Evolutionary conservation across 495 filamentous ascomycete genomes (phyloP).

Genomic region (Podospora tetraspora): DNA sequence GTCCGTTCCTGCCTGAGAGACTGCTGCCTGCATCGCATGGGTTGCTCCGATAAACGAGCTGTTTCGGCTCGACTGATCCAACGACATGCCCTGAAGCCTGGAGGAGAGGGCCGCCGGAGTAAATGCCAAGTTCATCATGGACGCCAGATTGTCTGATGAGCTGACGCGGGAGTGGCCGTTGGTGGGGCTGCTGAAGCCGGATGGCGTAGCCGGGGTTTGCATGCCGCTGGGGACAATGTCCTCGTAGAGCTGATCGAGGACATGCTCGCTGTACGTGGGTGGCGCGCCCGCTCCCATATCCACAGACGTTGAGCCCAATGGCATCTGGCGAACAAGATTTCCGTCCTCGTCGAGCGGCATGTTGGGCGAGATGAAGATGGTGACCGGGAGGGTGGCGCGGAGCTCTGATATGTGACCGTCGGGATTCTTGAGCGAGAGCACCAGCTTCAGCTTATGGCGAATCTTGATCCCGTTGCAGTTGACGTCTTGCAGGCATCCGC

Average conservation of each 20-base stretch:
- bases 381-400: slow-evolving; percentile 77
- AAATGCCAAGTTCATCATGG: slow-evolving; percentile 41
- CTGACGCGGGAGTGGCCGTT: slow-evolving; percentile 67
- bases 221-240: slow-evolving; percentile 72
- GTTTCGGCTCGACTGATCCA: slow-evolving; percentile 34
- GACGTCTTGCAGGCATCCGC: slow-evolving; percentile 77
- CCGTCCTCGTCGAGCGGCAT: slow-evolving; percentile 78
- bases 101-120: slow-evolving; percentile 58
- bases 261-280: slow-evolving; percentile 81
- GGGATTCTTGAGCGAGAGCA: slow-evolving; percentile 83
- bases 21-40: not conserved
- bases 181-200: slow-evolving; percentile 71
- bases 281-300: slow-evolving; percentile 58
- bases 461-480: slow-evolving; percentile 80
- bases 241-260: slow-evolving; percentile 82
- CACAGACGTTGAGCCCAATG: slow-evolving; percentile 29
- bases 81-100: slow-evolving; percentile 55
- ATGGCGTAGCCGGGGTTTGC: slow-evolving; percentile 66
- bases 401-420: slow-evolving; percentile 92
- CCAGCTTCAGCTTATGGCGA: slow-evolving; percentile 78
- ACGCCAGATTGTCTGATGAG: slow-evolving; percentile 71
- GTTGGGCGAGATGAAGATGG: slow-evolving; percentile 90
- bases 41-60: slow-evolving; percentile 26
- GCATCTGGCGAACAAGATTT: slow-evolving; percentile 54
- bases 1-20: slow-evolving; percentile 8